phyloP scores from a whole-genome alignment of 768 basidiomycete species.

The Asterophora parasitica region DNA sequence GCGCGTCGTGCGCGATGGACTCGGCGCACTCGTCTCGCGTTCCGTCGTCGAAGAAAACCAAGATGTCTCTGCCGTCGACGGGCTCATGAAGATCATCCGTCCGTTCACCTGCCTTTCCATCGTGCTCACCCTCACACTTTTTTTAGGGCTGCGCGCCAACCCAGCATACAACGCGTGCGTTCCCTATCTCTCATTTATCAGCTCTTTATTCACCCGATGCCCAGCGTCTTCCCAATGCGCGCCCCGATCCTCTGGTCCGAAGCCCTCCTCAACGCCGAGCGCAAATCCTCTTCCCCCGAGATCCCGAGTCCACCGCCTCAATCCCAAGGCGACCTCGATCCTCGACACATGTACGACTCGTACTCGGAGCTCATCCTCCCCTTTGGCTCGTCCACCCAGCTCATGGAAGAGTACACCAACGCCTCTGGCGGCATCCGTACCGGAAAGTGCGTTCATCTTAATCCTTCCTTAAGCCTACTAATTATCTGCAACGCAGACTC shows the following conservation, averaged over 20 bases:
- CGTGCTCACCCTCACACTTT: background rate
- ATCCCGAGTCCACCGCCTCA: too few species aligned
- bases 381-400: constrained; percentile 51
- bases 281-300: background rate
- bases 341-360: constrained; percentile 65
- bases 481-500: constrained; percentile 32
- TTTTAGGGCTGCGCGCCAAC: constrained; percentile 44
- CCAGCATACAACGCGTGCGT: constrained; percentile 49
- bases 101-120: constrained; percentile 22
- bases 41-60: constrained; percentile 48
- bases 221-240: constrained; percentile 49
- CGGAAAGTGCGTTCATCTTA: constrained; percentile 43
- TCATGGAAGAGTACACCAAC: constrained; percentile 68
- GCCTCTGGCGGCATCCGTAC: constrained; percentile 66
- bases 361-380: constrained; percentile 64
- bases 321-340: constrained; percentile 26
- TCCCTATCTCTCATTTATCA: background rate
- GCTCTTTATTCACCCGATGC: too few species aligned
- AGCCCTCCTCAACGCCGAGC: constrained; percentile 40
- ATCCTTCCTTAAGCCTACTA: background rate
- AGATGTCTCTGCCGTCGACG: constrained; percentile 55
- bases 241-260: constrained; percentile 55
- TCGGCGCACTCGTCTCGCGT: constrained; percentile 11
- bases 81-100: constrained; percentile 52
- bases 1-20: constrained; percentile 5